Evolutionary conservation across 106 monocot species (phyloP).

Genomic region (Xerophyta viscosa): DNA sequence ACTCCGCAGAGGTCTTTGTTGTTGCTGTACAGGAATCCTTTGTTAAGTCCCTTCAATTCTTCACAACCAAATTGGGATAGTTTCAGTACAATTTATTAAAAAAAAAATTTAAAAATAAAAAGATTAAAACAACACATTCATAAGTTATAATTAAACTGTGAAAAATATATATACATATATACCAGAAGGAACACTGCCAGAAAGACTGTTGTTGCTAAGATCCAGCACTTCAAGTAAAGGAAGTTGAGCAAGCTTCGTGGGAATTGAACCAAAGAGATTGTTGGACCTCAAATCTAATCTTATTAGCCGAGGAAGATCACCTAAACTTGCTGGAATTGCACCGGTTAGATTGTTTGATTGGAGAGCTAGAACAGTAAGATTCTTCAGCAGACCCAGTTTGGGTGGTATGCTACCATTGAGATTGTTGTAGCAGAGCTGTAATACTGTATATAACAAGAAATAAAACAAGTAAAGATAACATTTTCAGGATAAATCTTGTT

Average conservation of each 20-base stretch:
- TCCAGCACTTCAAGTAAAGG: constrained; percentile 41
- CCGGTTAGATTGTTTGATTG: constrained; percentile 64
- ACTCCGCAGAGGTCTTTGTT: constrained; percentile 54
- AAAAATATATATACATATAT: too few species aligned
- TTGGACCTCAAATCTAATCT: constrained; percentile 75
- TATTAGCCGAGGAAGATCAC: constrained; percentile 38
- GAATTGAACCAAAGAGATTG: constrained; percentile 73
- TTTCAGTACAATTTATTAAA: too few species aligned
- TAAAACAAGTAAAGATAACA: too few species aligned
- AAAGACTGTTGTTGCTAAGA: constrained; percentile 68
- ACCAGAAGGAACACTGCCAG: constrained; percentile 81
- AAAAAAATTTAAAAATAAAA: too few species aligned
- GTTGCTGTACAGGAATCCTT: constrained; percentile 45
- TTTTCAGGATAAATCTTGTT: too few species aligned
- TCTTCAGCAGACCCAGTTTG: constrained; percentile 49
- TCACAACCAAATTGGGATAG: constrained; percentile 1
- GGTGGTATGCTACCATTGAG: constrained; percentile 69
- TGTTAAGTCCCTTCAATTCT: constrained; percentile 50
- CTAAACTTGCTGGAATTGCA: constrained; percentile 78
- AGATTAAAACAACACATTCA: neutral
- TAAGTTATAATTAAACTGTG: too few species aligned
- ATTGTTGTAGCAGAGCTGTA: constrained; percentile 86
- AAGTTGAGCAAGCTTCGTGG: constrained; percentile 42
- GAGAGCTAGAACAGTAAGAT: constrained; percentile 65
- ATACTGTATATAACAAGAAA: too few species aligned